These are phyloP conservation scores for Dispira parvispora DNA, from an alignment of 192 early-diverging fungal species.

Conservation along the genomic window DNA sequence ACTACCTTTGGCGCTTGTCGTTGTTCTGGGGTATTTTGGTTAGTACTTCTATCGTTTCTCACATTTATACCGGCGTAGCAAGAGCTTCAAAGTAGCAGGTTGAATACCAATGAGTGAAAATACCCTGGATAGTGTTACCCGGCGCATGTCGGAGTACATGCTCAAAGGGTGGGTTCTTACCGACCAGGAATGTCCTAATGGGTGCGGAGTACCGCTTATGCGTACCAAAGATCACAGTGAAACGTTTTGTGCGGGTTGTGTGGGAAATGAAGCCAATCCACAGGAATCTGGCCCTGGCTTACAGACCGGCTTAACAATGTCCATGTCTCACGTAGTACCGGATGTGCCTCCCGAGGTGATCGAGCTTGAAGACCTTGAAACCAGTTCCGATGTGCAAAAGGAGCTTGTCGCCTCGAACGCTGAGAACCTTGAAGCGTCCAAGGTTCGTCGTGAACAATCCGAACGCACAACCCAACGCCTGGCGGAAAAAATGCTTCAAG, in stretches of 20 bases:
- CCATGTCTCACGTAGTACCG: too few relatives aligned
- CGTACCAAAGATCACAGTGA: background rate
- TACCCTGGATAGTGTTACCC: background rate
- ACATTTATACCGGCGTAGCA: too few relatives aligned
- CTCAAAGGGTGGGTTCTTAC: slow-evolving; percentile 6
- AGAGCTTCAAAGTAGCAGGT: too few relatives aligned
- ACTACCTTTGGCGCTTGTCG: too few relatives aligned
- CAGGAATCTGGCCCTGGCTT: too few relatives aligned
- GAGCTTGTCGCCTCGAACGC: too few relatives aligned
- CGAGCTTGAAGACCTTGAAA: too few relatives aligned
- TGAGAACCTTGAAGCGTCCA: background rate
- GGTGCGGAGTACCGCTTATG: slow-evolving; percentile 4
- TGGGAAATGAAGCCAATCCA: background rate
- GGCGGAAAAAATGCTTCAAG: background rate
- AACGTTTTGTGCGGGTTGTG: background rate
- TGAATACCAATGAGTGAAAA: too few relatives aligned
- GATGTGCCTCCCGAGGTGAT: background rate
- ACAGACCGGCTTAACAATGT: too few relatives aligned
- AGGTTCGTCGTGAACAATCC: background rate
- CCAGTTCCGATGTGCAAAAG: background rate
- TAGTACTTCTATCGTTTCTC: too few relatives aligned
- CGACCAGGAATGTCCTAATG: slow-evolving; percentile 1
- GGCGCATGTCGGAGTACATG: slow-evolving; percentile 1
- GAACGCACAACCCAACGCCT: background rate
- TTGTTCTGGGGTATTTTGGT: too few relatives aligned